Base-by-base conservation (phyloP, 139 green algal species). In the Desmodesmus armatus region DNA sequence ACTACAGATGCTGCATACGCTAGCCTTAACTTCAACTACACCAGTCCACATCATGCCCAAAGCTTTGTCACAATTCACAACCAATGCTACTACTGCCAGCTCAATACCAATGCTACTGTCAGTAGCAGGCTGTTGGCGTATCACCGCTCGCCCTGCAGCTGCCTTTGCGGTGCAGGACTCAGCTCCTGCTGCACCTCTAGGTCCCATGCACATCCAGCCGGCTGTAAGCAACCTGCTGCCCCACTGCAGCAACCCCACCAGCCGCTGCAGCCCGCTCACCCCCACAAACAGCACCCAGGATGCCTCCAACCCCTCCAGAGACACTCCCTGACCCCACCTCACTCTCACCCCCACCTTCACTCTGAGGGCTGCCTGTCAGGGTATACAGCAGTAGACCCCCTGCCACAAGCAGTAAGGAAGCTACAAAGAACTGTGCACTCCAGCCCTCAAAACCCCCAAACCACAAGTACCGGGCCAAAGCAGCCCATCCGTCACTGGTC, bases 401-500 rank as follows among this genome's bases (percentile, higher is more conserved):
- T 17, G 67, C 83, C 62, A 89, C 80, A 17, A 80, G 40, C 31
- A 55, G 44, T 23, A 90, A 49, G 2, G 78, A 51, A 2, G 72
- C 78, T 11, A 43, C 43, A 29, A 92, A 92, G 37, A 70, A 84
- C n/a, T 41, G 58, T 37, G 53, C 82, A 13, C 35, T 80, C 5
- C 80, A 78, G 49, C 88, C 85, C 5, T 80, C 78, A 49, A 92
- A 92, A 2, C 89, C 89, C 60, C 88, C 92, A 83, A 96, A 95
- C 35, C 95, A 89, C 17, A 94, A n/a, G 17, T 88, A 62, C 2
- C 92, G 79, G 3, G 89, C 82, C 5, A 86, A 60, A 0, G 84
- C 93, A 0, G 89, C 82, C 93, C 94, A 96, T 3, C 94, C 47
- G 74, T 96, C 91, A 1, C 89, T 94, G 1, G 92, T 92, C 23